Base-by-base conservation (phyloP, 164 flowering plant genomes). In the Euptelea pleiosperma region DNA sequence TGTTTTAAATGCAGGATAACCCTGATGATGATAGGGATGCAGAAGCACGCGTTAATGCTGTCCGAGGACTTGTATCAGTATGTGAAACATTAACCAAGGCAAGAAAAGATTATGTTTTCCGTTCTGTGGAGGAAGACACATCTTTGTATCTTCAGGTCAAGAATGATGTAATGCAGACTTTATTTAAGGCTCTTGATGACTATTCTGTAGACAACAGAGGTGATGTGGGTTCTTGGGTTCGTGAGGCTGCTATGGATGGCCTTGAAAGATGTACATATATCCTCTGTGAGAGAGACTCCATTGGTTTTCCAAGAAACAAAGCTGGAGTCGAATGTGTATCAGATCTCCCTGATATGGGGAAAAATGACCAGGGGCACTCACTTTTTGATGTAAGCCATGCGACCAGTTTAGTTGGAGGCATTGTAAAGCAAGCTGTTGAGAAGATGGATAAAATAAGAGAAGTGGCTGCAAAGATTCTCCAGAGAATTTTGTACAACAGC, bases 211-310 rank as follows among this genome's bases (percentile, higher is more conserved):
- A 93, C 66, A 93, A 90, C 61, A 75, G 99, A 66, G 99, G 97
- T 57, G 99, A 93, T 80, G 97, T 93, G n/a, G 99, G 99, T 63
- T 93, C 99, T 72, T 93, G 99, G 99, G 95, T 90, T 49, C 96
- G 99, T 64, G 96, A 90, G 67, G 99, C 85, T 75, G 91, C 99
- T 26, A 75, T 93, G 81, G 73, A 83, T 70, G 97, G 85, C 64
- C 89, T 93, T 54, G 94, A 88, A 64, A 86, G 70, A 75, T 90
- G 95, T 67, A 75, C 91, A 26, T 82, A 83, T 66, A 77, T 93
- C 48, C 96, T 93, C 7, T 90, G 87, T 52, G 74, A 74, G 67
- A 75, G 61, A 68, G 80, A 75, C 52, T 68, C 75, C 4, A 10
- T 40, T 39, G 49, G 56, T 35, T 58, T 42, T 25, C 22, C 55